Evolutionary conservation across 768 basidiomycete genomes (phyloP).

Genomic region (Filobasidium floriforme): DNA sequence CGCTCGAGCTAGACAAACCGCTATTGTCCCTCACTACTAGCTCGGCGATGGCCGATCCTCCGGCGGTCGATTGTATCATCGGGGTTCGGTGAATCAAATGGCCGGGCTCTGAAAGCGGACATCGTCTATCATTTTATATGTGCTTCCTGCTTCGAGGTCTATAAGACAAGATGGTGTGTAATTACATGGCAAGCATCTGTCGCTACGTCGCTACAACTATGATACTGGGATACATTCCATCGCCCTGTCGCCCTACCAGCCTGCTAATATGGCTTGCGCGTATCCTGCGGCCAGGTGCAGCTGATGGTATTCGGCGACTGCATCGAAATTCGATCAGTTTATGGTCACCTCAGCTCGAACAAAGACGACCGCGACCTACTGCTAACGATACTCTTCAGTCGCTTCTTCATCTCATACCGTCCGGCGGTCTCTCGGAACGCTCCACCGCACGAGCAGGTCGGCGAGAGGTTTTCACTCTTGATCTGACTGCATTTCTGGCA

Average conservation of each 20-base stretch:
- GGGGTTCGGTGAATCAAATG: no score
- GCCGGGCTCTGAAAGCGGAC: no score
- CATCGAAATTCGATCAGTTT: conserved; percentile 12
- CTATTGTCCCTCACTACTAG: no score
- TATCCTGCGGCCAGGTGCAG: conserved; percentile 40
- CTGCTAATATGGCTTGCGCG: conserved; percentile 30
- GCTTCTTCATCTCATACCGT: conserved; percentile 63
- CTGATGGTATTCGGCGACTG: conserved; percentile 43
- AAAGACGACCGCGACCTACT: conserved; percentile 29
- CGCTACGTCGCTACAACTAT: neutral
- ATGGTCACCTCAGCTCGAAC: no score
- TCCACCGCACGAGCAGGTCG: conserved; percentile 83
- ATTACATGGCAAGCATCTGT: no score
- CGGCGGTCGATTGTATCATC: no score
- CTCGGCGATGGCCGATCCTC: no score
- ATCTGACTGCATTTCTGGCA: conserved; percentile 86
- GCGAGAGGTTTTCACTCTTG: conserved; percentile 76
- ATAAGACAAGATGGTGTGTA: no score
- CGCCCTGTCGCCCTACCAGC: conserved; percentile 29
- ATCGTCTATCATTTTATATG: no score
- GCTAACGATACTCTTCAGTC: conserved; percentile 68
- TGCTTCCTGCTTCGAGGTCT: no score
- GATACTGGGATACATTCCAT: neutral
- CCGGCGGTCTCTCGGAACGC: conserved; percentile 65
- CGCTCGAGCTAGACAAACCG: no score